A percentile compares a stretch with the other conserved stretches of the same genome.
phyloP scores from a whole-genome alignment of 345 rosid species.

The Brassica nigra region DNA sequence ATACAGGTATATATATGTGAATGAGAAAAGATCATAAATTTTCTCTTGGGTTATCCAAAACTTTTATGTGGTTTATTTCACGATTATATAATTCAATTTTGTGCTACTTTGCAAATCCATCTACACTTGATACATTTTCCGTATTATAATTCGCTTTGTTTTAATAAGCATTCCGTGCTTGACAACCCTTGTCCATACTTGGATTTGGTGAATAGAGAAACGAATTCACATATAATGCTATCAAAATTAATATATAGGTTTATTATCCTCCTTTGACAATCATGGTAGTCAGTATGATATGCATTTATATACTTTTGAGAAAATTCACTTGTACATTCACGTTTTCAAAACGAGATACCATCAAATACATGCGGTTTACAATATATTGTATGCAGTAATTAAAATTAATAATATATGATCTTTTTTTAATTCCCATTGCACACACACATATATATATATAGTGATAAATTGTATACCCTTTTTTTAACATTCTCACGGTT shows the following conservation, averaged over 20 bases:
- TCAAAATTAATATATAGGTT: background rate
- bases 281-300: background rate
- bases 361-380: background rate
- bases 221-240: background rate
- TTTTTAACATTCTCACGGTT: background rate
- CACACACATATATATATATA: background rate
- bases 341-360: background rate
- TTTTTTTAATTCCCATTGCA: background rate
- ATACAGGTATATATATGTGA: background rate
- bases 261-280: background rate
- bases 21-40: conserved; percentile 1
- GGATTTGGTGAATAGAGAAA: conserved; percentile 2
- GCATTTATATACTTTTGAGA: background rate
- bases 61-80: conserved; percentile 2
- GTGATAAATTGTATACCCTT: background rate
- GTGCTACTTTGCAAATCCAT: background rate
- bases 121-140: background rate
- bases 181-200: background rate
- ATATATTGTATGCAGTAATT: background rate
- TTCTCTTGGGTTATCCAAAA: background rate
- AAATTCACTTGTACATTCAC: background rate
- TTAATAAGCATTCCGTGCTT: background rate
- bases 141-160: background rate
- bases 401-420: background rate
- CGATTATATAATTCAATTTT: background rate